A percentile compares a stretch with the other conserved stretches of the same genome.
Conservation (phyloP, 805 yeast genomes). For the Ogataea nitratoaversa region DNA sequence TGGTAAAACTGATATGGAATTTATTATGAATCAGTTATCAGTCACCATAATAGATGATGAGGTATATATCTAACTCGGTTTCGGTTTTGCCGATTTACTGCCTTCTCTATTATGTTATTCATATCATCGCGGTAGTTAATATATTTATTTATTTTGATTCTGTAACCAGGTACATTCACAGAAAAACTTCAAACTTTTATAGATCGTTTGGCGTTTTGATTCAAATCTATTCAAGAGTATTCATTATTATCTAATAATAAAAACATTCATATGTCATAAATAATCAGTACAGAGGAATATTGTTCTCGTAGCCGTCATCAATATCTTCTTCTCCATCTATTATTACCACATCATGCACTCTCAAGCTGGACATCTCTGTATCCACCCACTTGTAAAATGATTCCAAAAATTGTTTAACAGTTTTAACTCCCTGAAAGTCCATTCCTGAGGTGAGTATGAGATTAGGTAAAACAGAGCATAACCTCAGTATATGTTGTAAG, state of each 20-base stretch:
- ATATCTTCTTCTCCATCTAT: neutral
- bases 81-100: too few relatives aligned
- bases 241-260: neutral
- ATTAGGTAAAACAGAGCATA: conserved; percentile 78
- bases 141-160: too few relatives aligned
- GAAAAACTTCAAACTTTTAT: too few relatives aligned
- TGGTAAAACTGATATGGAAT: conserved; percentile 5
- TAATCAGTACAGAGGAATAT: conserved; percentile 32
- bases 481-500: conserved; percentile 72
- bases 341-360: conserved; percentile 25
- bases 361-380: conserved; percentile 34
- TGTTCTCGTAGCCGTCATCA: conserved; percentile 39
- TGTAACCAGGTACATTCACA: too few relatives aligned
- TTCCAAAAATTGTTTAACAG: conserved; percentile 51
- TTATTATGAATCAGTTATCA: conserved; percentile 13
- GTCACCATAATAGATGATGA: conserved; percentile 14
- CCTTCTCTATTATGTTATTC: too few relatives aligned
- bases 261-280: too few relatives aligned
- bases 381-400: conserved; percentile 50
- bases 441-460: conserved; percentile 72
- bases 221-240: too few relatives aligned
- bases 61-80: conserved; percentile 10
- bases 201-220: too few relatives aligned
- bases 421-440: conserved; percentile 68
- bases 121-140: too few relatives aligned